Conservation (phyloP, 306 rosid species). For the Quercus bicolor region DNA sequence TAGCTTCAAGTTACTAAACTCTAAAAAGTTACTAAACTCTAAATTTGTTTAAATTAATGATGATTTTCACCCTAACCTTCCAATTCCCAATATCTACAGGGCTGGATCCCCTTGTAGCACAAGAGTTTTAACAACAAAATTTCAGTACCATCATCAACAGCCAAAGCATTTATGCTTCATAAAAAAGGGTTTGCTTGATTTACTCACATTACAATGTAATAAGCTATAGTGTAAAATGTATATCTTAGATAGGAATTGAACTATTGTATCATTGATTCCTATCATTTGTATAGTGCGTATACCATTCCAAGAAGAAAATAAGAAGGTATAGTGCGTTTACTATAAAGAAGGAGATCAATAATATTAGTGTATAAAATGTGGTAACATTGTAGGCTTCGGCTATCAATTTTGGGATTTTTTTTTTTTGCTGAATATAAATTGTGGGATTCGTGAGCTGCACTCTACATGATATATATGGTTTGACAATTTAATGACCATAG, state of each 20-base stretch:
- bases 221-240: not conserved
- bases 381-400: too few relatives aligned
- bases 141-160: constrained; percentile 17
- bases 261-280: not conserved
- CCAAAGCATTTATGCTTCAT: constrained; percentile 2
- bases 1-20: not conserved
- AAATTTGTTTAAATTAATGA: not conserved
- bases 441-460: too few relatives aligned
- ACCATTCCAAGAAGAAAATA: too few relatives aligned
- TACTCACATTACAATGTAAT: not conserved
- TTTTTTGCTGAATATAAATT: too few relatives aligned
- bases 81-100: constrained; percentile 40
- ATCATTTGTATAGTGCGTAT: not conserved
- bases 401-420: too few relatives aligned
- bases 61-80: constrained; percentile 10
- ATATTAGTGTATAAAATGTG: too few relatives aligned
- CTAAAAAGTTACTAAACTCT: not conserved
- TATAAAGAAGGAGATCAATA: too few relatives aligned
- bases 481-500: too few relatives aligned
- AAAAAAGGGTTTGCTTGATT: constrained; percentile 12
- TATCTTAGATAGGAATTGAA: not conserved
- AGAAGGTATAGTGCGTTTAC: too few relatives aligned
- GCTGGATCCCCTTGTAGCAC: constrained; percentile 76
- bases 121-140: constrained; percentile 16
- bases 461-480: too few relatives aligned